Base-by-base conservation (phyloP, 2,329 filamentous ascomycete genomes). In the Plenodomus lindquistii region DNA sequence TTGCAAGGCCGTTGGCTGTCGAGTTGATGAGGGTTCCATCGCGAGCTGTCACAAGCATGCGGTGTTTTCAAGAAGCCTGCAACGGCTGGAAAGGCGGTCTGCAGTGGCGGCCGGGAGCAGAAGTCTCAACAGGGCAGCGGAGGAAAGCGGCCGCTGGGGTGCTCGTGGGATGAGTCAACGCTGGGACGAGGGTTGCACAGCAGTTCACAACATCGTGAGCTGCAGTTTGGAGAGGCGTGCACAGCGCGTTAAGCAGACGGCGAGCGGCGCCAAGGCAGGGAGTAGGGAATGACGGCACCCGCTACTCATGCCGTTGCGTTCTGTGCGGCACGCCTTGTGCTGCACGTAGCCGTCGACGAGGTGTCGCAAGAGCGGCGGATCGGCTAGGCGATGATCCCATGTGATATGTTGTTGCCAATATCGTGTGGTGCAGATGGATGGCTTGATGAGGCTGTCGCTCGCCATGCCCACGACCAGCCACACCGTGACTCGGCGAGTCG, bases 61-160 rank as follows among this genome's bases (percentile, higher is more conserved):
- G 40, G 45, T 54, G 45, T 48, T 42, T 46, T 37, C 42, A 42
- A 43, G 46, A 54, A 50, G 53, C 50, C 59, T 49, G 46, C 46
- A 43, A 50, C 49, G 54, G 58, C 47, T 47, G 50, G 56, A 62
- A 48, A 47, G 59, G 65, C 67, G 62, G 66, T 68, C 64, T 63
- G 52, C 37, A 31, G 44, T 50, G 31, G 38, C 15, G 42, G 35
- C 34, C 27, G 41, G 17, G 17, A 27, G 20, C 4, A 4, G 27
- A 39, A 35, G 17, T 35, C n/a, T n/a, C n/a, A n/a, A n/a, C n/a
- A n/a, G 31, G 22, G 35, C 45, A 37, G 37, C 43, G 41, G 46
- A 46, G 44, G 41, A 43, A 34, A 39, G 39, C 37, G 27, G 41
- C 31, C 18, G 39, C 18, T 20, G 21, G 27, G 27, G 39, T 27